Percentiles rank a stretch among this genome's conserved stretches.
Evolutionary conservation across 2,329 filamentous ascomycete genomes (phyloP).

Genomic region (Elsinoe arachidis): DNA sequence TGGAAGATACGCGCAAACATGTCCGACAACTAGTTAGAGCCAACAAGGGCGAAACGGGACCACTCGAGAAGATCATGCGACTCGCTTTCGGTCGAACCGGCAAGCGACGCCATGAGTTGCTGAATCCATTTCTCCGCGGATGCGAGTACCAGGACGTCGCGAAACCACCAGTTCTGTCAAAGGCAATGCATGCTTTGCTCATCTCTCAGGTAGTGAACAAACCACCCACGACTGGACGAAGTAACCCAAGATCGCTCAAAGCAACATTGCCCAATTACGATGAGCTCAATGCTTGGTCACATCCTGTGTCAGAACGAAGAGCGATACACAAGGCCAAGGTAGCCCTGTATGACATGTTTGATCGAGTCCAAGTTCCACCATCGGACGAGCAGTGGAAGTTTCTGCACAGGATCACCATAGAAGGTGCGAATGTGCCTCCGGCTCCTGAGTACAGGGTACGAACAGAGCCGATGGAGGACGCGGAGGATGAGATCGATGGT

Average conservation of each 20-base stretch:
- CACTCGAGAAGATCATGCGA: slow-evolving; percentile 45
- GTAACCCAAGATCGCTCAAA: slow-evolving; percentile 16
- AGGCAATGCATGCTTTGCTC: slow-evolving; percentile 24
- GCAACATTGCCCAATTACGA: slow-evolving; percentile 28
- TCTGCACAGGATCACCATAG: slow-evolving; percentile 33
- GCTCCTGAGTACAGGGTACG: not conserved
- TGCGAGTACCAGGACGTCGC: slow-evolving; percentile 19
- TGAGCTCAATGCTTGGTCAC: slow-evolving; percentile 38
- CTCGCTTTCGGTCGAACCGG: slow-evolving; percentile 51
- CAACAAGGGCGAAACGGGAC: slow-evolving; percentile 46
- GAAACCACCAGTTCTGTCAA: slow-evolving; percentile 28
- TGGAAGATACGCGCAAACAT: slow-evolving; percentile 28
- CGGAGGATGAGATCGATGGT: no score
- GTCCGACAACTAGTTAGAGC: slow-evolving; percentile 42
- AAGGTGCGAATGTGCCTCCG: slow-evolving; percentile 17
- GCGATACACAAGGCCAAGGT: slow-evolving; percentile 35
- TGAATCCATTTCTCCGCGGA: slow-evolving; percentile 26
- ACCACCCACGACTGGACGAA: slow-evolving; percentile 25
- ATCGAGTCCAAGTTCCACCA: slow-evolving; percentile 37
- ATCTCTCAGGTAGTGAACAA: slow-evolving; percentile 23
- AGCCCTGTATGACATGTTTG: slow-evolving; percentile 38
- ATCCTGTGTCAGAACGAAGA: slow-evolving; percentile 38
- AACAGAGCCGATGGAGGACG: not conserved
- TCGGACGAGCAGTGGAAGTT: slow-evolving; percentile 36
- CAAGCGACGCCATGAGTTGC: slow-evolving; percentile 41